Evolutionary conservation across 2,329 filamentous ascomycete species (phyloP), one percentile per base, ranked within the genome.

Genomic region (Phyllosticta paracitricarpa): DNA sequence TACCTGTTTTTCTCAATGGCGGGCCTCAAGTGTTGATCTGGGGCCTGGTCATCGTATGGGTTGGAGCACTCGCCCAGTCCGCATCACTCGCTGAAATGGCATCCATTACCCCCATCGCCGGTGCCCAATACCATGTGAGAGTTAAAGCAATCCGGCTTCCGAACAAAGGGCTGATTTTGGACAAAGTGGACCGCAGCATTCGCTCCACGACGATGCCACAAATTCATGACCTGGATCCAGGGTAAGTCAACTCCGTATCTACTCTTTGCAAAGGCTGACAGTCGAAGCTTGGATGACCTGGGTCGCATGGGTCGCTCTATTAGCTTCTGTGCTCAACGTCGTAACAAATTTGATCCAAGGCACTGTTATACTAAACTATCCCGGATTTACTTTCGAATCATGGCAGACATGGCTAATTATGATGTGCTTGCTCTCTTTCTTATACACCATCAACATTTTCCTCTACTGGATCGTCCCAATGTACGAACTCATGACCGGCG

Each of bases 391-490:
- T 8, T 65, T 70, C 14, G 61, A 73, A 24, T 65, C 68, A n/a
- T 78, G 75, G 75, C 76, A 78, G 33, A 70, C 68, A 2, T 75
- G 72, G 1, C 64, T 77, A 30, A 66, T 78, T 6, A 73, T 73
- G 66, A 75, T 70, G 65, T 72, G 67, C 2, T 64, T 74, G 10
- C 65, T 75, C 12, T 35, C 66, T 35, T 59, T 75, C 56, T 67
- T 67, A 12, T 70, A 74, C 59, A 68, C 72, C 19, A 62, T 72
- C 61, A 76, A 76, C 60, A 68, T 71, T 19, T 73, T 63, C 54
- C 68, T 64, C 33, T 71, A 70, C 40, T 69, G 65, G 40, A 58
- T 73, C 19, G 59, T 76, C 19, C 72, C 75, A 0, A 73, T 71
- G 67, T 65, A 78, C 22, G 75, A 78, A 61, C 66, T 76, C 22